Conservation (phyloP, 2,329 filamentous ascomycete genomes). For the Aspergillus quadrilineatus region DNA sequence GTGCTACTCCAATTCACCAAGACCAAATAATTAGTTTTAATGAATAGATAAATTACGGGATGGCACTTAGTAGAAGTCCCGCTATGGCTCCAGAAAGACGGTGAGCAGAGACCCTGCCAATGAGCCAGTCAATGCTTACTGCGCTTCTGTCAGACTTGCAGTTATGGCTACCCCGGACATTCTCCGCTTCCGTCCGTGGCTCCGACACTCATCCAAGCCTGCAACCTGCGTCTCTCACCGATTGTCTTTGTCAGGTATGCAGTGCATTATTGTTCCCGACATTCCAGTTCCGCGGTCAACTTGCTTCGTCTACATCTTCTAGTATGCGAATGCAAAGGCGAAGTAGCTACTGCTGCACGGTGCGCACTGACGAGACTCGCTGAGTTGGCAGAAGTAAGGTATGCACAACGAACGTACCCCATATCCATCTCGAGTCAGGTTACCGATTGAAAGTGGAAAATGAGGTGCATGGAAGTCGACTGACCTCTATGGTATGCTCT, state of each 20-base stretch:
- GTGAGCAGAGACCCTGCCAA: background rate
- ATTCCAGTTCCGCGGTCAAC: background rate
- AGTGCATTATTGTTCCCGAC: background rate
- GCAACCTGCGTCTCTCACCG: background rate
- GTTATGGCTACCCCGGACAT: background rate
- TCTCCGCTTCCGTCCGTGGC: background rate
- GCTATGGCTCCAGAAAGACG: background rate
- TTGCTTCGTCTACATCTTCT: background rate
- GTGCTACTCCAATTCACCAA: background rate
- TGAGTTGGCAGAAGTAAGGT: conserved; percentile 6
- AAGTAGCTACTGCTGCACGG: background rate
- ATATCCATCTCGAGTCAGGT: conserved; percentile 5
- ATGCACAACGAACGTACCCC: background rate
- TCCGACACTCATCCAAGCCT: too few species aligned
- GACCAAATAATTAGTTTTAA: background rate
- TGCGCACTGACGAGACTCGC: background rate
- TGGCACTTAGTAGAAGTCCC: background rate
- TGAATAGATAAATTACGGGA: background rate
- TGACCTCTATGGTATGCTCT: background rate
- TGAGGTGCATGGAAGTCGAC: background rate
- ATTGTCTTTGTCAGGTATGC: background rate
- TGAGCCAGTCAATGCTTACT: background rate
- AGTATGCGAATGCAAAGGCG: background rate
- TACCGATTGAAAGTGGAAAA: background rate
- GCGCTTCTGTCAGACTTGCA: background rate